phyloP scores from a whole-genome alignment of 805 yeast species.

The Suhomyces tanzawaensis region DNA sequence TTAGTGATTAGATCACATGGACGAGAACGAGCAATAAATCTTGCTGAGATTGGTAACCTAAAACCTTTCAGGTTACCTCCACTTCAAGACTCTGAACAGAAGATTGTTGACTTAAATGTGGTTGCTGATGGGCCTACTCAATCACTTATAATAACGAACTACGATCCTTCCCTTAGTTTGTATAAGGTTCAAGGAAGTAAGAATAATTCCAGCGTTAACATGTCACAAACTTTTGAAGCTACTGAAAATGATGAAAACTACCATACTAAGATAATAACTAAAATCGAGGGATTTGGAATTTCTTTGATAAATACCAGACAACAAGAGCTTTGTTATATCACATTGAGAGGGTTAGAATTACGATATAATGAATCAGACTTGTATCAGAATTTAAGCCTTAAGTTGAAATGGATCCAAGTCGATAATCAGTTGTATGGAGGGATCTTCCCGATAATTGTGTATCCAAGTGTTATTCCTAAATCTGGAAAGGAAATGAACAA shows the following conservation, averaged over 20 bases:
- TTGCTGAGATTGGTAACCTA: slow-evolving; percentile 90
- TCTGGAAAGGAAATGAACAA: slow-evolving; percentile 76
- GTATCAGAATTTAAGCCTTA: slow-evolving; percentile 75
- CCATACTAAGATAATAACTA: slow-evolving; percentile 52
- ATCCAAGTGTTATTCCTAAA: slow-evolving; percentile 88
- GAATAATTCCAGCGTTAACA: slow-evolving; percentile 25
- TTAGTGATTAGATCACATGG: slow-evolving; percentile 69
- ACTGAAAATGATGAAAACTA: slow-evolving; percentile 52
- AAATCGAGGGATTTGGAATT: slow-evolving; percentile 82
- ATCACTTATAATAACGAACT: slow-evolving; percentile 77
- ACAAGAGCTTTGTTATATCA: slow-evolving; percentile 82
- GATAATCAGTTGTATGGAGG: slow-evolving; percentile 92
- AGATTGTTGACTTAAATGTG: slow-evolving; percentile 81
- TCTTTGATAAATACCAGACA: slow-evolving; percentile 71
- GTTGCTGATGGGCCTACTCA: slow-evolving; percentile 96
- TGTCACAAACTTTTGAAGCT: slow-evolving; percentile 50
- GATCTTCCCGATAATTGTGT: slow-evolving; percentile 79
- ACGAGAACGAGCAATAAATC: slow-evolving; percentile 71
- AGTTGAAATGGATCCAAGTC: slow-evolving; percentile 90
- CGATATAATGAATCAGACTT: slow-evolving; percentile 80
- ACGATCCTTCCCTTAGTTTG: slow-evolving; percentile 73
- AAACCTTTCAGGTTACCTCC: slow-evolving; percentile 79
- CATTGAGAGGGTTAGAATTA: slow-evolving; percentile 76
- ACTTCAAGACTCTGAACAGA: slow-evolving; percentile 35
- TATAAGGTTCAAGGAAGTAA: slow-evolving; percentile 50